A percentile compares a stretch with the other conserved stretches of the same genome.
Conservation (phyloP, 768 basidiomycete species). For the Leccinellum luteum region DNA sequence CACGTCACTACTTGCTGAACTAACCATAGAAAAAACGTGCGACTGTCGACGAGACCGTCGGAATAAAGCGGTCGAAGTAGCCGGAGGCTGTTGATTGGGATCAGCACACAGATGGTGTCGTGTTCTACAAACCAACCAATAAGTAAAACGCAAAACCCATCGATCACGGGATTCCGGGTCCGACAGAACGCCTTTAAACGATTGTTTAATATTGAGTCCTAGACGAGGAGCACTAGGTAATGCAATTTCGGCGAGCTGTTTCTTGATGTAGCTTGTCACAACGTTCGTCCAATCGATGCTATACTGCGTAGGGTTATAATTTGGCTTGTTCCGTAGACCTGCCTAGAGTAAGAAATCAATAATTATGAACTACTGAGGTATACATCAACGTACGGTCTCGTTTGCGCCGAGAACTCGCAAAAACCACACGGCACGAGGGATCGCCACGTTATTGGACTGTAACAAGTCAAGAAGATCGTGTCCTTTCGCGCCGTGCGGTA, state of each 20-base stretch:
- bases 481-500: slow-evolving; percentile 85
- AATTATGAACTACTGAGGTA: neutral
- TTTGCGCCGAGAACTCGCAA: slow-evolving; percentile 84
- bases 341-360: slow-evolving; percentile 41
- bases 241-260: slow-evolving; percentile 74
- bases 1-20: slow-evolving; percentile 73
- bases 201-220: slow-evolving; percentile 77
- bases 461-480: slow-evolving; percentile 79
- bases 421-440: slow-evolving; percentile 85
- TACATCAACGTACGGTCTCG: slow-evolving; percentile 58
- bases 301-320: slow-evolving; percentile 81
- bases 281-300: slow-evolving; percentile 84
- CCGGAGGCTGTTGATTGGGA: slow-evolving; percentile 47
- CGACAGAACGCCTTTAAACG: slow-evolving; percentile 77
- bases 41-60: slow-evolving; percentile 78
- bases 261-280: slow-evolving; percentile 78
- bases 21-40: slow-evolving; percentile 75
- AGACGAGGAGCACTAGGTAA: slow-evolving; percentile 76
- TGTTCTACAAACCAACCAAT: slow-evolving; percentile 49
- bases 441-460: slow-evolving; percentile 72
- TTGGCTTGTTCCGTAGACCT: slow-evolving; percentile 71
- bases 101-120: neutral
- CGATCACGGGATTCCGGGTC: slow-evolving; percentile 67
- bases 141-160: slow-evolving; percentile 78
- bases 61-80: slow-evolving; percentile 74